Conservation (phyloP, 768 basidiomycete species). For the Naematelia aurantialba region DNA sequence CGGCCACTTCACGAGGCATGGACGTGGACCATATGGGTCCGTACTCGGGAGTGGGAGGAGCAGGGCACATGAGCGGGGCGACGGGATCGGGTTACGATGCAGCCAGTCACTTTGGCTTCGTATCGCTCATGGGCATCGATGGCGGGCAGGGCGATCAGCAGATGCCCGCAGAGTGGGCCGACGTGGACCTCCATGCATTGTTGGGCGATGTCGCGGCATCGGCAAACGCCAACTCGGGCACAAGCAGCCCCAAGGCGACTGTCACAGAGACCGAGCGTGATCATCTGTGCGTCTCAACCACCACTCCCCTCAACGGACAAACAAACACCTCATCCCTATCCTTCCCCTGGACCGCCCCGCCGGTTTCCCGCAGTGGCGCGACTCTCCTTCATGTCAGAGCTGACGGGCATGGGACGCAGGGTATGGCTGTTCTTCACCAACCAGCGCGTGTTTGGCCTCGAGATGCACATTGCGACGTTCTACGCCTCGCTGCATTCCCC, state of each 20-base stretch:
- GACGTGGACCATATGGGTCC: too few relatives aligned
- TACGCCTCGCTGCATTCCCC: slow-evolving; percentile 9
- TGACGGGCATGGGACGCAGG: slow-evolving; percentile 10
- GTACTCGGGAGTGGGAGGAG: too few relatives aligned
- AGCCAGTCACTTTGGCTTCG: not conserved
- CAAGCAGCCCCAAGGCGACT: not conserved
- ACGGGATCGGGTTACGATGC: not conserved
- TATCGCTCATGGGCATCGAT: not conserved
- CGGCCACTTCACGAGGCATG: too few relatives aligned
- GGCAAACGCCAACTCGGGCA: not conserved
- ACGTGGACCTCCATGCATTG: not conserved
- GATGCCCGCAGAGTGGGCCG: not conserved
- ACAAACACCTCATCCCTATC: too few relatives aligned
- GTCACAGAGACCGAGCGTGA: slow-evolving; percentile 16
- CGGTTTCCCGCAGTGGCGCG: too few relatives aligned
- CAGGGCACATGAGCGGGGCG: too few relatives aligned
- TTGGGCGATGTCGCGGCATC: not conserved
- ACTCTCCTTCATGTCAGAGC: too few relatives aligned
- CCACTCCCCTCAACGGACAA: too few relatives aligned
- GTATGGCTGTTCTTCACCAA: slow-evolving; percentile 22
- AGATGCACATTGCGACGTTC: slow-evolving; percentile 24
- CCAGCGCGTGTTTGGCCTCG: slow-evolving; percentile 19
- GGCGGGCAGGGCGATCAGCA: not conserved
- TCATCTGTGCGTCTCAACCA: slow-evolving; percentile 22
- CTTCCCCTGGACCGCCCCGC: too few relatives aligned